These are phyloP conservation scores for Cladochytrium replicatum DNA, from an alignment of 192 early-diverging fungal genomes.

Conservation along the genomic window DNA sequence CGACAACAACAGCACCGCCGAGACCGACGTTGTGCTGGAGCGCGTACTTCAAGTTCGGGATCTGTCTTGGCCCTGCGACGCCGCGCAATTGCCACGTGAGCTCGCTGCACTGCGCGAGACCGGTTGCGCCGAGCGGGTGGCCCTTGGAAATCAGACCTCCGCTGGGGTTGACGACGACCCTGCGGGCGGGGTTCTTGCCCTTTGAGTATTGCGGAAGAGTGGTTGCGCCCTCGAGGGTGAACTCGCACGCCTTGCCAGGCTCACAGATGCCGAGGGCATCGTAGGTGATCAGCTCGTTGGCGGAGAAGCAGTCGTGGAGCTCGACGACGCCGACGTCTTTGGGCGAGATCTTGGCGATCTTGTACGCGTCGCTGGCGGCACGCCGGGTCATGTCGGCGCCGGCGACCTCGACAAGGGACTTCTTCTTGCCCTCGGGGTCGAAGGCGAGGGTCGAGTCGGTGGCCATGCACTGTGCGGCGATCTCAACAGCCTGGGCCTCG, in stretches of 20 bases:
- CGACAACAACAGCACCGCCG: conserved; percentile 61
- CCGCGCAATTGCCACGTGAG: conserved; percentile 25
- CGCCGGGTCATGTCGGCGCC: conserved; percentile 57
- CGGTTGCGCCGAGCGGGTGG: conserved; percentile 67
- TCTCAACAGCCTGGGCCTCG: conserved; percentile 53
- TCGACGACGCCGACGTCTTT: conserved; percentile 59
- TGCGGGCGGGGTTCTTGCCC: conserved; percentile 1
- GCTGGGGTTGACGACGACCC: conserved; percentile 53
- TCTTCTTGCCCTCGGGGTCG: conserved; percentile 15
- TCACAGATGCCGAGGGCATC: conserved; percentile 58
- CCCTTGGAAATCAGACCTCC: conserved; percentile 71
- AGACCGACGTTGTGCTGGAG: conserved; percentile 69
- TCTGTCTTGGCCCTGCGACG: conserved; percentile 59
- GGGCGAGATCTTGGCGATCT: conserved; percentile 47
- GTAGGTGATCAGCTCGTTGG: conserved; percentile 66
- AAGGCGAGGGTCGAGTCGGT: conserved; percentile 51
- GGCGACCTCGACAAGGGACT: conserved; percentile 22
- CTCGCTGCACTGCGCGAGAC: conserved; percentile 63
- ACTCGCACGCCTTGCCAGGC: conserved; percentile 51
- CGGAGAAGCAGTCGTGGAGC: conserved; percentile 69
- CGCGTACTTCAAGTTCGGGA: conserved; percentile 49
- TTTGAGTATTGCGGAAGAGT: conserved; percentile 15
- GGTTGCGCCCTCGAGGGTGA: conserved; percentile 14
- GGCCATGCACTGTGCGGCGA: conserved; percentile 58
- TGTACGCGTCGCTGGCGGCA: conserved; percentile 44